Conservation (phyloP, 2,329 filamentous ascomycete genomes). For the Aureobasidium subglaciale region DNA sequence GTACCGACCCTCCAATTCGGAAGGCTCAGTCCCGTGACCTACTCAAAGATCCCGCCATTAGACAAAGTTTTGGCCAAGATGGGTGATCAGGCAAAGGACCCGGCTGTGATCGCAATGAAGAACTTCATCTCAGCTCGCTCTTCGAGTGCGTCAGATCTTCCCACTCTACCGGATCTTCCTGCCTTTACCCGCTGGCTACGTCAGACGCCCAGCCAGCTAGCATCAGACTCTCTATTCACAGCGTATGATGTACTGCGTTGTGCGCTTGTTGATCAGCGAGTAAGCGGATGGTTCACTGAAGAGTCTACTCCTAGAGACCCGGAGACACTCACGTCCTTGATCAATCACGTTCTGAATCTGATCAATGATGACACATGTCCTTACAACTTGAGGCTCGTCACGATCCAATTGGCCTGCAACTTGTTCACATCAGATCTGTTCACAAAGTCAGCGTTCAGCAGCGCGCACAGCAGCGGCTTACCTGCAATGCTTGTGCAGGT, state of each 20-base stretch:
- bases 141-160: conserved; percentile 53
- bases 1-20: conserved; percentile 63
- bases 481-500: conserved; percentile 57
- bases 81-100: conserved; percentile 52
- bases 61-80: conserved; percentile 77
- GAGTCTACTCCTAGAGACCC: conserved; percentile 43
- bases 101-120: conserved; percentile 57
- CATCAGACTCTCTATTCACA: conserved; percentile 64
- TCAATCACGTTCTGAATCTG: conserved; percentile 50
- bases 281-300: conserved; percentile 77
- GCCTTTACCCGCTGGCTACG: conserved; percentile 57
- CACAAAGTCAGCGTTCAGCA: conserved; percentile 37
- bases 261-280: conserved; percentile 66
- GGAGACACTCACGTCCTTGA: conserved; percentile 55
- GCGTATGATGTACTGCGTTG: conserved; percentile 79
- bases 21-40: conserved; percentile 62
- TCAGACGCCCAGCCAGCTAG: conserved; percentile 46
- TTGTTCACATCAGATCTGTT: conserved; percentile 72
- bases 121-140: conserved; percentile 62
- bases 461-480: conserved; percentile 30
- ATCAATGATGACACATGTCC: conserved; percentile 54
- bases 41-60: conserved; percentile 71
- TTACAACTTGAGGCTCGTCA: conserved; percentile 76
- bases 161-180: conserved; percentile 63
- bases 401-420: conserved; percentile 77